Evolutionary conservation across 2,329 filamentous ascomycete genomes (phyloP).

Genomic region (Penicillium sp.): DNA sequence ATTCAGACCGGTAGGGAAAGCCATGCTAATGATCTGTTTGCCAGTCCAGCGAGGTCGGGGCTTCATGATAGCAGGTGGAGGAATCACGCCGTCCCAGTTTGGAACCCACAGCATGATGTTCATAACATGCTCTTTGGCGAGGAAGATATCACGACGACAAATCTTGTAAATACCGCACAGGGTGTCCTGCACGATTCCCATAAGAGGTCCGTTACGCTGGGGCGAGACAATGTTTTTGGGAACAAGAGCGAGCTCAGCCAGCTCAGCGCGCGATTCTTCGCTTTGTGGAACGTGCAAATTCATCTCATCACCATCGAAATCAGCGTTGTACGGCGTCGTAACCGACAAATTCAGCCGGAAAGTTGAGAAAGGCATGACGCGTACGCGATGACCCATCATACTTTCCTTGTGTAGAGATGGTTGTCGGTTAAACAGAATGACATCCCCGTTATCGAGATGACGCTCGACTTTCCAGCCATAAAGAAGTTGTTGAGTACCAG

Average conservation of each 20-base stretch:
- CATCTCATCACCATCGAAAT: conserved; percentile 99
- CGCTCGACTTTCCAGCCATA: conserved; percentile 99
- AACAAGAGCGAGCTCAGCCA: conserved; percentile 94
- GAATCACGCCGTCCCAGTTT: conserved; percentile 93
- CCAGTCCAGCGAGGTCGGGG: conserved; percentile 92
- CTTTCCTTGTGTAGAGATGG: conserved; percentile 99
- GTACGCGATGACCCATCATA: conserved; percentile 98
- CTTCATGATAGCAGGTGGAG: conserved; percentile 87
- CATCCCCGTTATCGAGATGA: conserved; percentile 91
- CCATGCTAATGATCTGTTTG: conserved; percentile 94
- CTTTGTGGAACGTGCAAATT: conserved; percentile 98
- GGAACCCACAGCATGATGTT: conserved; percentile 97
- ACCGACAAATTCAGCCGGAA: conserved; percentile 97
- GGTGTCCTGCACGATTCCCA: conserved; percentile 99
- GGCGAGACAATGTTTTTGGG: conserved; percentile 97
- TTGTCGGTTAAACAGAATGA: conserved; percentile 99
- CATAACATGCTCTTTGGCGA: conserved; percentile 89
- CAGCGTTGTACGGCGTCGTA: conserved; percentile 97
- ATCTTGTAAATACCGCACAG: conserved; percentile 96
- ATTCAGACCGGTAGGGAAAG: conserved; percentile 82
- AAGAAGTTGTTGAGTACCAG: conserved; percentile 72
- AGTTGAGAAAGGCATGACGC: conserved; percentile 98
- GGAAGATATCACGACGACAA: conserved; percentile 83
- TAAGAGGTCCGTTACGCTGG: conserved; percentile 90
- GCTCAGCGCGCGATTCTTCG: conserved; percentile 91